phyloP scores from a whole-genome alignment of 345 rosid genomes.

The Euclidium syriacum region DNA sequence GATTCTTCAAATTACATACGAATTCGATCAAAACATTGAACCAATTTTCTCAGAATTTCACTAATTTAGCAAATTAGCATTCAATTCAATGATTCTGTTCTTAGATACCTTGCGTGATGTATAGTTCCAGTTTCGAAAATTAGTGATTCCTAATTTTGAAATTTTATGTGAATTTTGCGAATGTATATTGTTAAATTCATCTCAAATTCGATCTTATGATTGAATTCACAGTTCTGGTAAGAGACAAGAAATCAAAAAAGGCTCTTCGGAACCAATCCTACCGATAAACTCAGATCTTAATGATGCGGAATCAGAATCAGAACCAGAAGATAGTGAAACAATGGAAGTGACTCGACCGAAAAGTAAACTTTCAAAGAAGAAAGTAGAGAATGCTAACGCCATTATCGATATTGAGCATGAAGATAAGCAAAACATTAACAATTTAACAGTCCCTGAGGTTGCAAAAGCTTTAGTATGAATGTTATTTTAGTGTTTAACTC shows the following conservation, averaged over 20 bases:
- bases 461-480: conserved; percentile 46
- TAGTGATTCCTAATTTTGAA: not conserved
- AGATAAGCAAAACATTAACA: conserved; percentile 24
- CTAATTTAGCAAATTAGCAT: not conserved
- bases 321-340: conserved; percentile 15
- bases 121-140: not conserved
- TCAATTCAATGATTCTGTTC: not conserved
- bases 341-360: conserved; percentile 5
- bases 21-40: not conserved
- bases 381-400: conserved; percentile 1
- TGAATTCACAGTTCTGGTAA: conserved; percentile 38
- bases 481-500: not conserved
- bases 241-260: conserved; percentile 54
- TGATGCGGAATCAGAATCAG: conserved; percentile 42
- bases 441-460: conserved; percentile 35
- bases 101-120: not conserved
- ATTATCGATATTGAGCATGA: conserved; percentile 27
- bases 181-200: too few relatives aligned
- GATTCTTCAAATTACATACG: not conserved
- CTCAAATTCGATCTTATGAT: not conserved
- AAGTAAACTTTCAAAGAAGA: conserved; percentile 10
- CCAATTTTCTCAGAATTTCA: not conserved
- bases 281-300: conserved; percentile 33
- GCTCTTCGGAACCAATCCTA: conserved; percentile 34
- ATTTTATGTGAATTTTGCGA: not conserved